Evolutionary conservation across 2,329 filamentous ascomycete species (phyloP), one percentile per base, ranked within the genome.

Genomic region (Acephala macrosclerotiorum): DNA sequence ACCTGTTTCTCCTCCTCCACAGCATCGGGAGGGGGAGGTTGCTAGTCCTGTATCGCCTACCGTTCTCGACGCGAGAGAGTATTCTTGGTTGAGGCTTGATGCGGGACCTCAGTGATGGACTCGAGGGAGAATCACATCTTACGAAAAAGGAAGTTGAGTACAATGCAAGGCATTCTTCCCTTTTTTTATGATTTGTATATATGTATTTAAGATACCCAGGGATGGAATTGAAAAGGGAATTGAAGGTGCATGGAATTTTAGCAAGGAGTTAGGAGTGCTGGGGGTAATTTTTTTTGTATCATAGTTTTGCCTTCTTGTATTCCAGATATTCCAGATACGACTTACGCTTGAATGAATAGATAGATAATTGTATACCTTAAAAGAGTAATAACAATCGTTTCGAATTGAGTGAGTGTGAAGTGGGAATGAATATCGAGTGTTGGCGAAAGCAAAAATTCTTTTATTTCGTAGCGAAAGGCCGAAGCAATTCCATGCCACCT

Each of bases 401-500:
- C 14, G 38, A 4, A 16, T 3, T 14, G 18, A 42, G 18, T 14
- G 38, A 16, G 29, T 33, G 29, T 9, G 29, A 9, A 33, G 14
- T n/a, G 16, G 16, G 2, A 42, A 42, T 12, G n/a, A n/a, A 42
- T 16, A 42, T 18, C 16, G 8, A 12, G 36, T 3, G 12, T 40
- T 3, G 7, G 40, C n/a, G 40, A 42, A 18, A n/a, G 16, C 14
- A 42, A n/a, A 42, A 49, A 25, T 20, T 25, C 45, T 49, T 53
- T 53, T 53, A 26, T 53, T 29, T 25, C 49, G 12, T 16, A 33
- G 11, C 22, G 7, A 6, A 22, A 29, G 49, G 25, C 22, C 8
- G 12, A 26, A 49, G 45, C 22, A 49, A 7, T 49, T 29, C 25
- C 49, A 53, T 53, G 49, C 49, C 49, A 53, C 20, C 45, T n/a